Conservation (phyloP, 1,284 basidiomycete species). For the Fomitiporia mediterranea region DNA sequence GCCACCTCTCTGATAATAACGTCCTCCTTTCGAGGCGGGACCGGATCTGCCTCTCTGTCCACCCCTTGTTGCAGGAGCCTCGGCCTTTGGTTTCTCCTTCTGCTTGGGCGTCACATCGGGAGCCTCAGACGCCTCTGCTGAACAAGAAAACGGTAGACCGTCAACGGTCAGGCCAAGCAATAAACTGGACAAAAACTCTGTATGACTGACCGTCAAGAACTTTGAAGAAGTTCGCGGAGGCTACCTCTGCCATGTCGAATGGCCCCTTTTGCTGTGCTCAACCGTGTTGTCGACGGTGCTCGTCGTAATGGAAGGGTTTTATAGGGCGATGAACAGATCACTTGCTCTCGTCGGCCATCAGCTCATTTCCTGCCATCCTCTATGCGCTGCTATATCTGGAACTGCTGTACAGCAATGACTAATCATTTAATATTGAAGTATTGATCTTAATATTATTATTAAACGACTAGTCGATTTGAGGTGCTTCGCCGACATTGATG, state of each 20-base stretch:
- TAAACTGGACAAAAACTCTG: constrained; percentile 11
- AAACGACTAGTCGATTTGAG: too few relatives aligned
- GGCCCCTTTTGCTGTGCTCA: constrained; percentile 46
- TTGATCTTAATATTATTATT: too few relatives aligned
- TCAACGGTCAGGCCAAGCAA: too few relatives aligned
- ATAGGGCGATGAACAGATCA: background rate
- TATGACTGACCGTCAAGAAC: constrained; percentile 61
- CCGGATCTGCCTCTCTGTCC: constrained; percentile 49
- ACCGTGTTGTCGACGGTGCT: constrained; percentile 10
- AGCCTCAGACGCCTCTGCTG: constrained; percentile 40
- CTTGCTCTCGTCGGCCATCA: background rate
- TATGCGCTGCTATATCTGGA: background rate
- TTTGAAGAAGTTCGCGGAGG: constrained; percentile 77
- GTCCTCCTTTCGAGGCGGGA: constrained; percentile 65
- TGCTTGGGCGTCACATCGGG: constrained; percentile 32
- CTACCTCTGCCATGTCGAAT: constrained; percentile 76
- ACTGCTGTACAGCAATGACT: constrained; percentile 1
- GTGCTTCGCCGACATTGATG: too few relatives aligned
- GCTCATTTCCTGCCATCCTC: background rate
- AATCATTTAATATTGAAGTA: background rate
- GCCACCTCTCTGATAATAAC: constrained; percentile 64
- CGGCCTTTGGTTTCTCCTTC: background rate
- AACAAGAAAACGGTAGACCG: constrained; percentile 34
- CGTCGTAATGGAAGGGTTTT: background rate
- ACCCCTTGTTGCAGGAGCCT: constrained; percentile 29